Evolutionary conservation across 1,284 basidiomycete genomes (phyloP).

Genomic region (Paramarasmius palmivorus): DNA sequence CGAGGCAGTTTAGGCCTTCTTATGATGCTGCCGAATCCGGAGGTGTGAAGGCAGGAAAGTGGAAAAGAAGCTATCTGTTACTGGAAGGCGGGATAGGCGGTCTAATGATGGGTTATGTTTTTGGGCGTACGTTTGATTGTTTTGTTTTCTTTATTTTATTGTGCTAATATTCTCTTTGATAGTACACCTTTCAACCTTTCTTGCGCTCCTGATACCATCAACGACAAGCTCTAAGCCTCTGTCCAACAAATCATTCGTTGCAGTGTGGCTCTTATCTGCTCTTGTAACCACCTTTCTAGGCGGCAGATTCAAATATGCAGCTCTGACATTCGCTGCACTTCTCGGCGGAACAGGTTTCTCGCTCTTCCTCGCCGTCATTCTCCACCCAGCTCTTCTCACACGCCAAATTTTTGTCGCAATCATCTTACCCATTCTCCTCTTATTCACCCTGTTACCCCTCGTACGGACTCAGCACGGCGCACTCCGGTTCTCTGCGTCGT

Average conservation of each 20-base stretch:
- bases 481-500: slow-evolving; percentile 50
- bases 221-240: slow-evolving; percentile 44
- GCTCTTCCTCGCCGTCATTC: slow-evolving; percentile 52
- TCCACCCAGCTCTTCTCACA: slow-evolving; percentile 59
- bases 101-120: slow-evolving; percentile 53
- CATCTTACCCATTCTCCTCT: slow-evolving; percentile 36
- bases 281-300: slow-evolving; percentile 44
- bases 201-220: slow-evolving; percentile 57
- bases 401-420: slow-evolving; percentile 54
- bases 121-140: slow-evolving; percentile 52
- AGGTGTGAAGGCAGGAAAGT: slow-evolving; percentile 34
- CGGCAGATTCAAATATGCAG: slow-evolving; percentile 50
- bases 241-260: slow-evolving; percentile 50
- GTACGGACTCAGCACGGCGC: slow-evolving; percentile 43
- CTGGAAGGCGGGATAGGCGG: slow-evolving; percentile 68
- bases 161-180: slow-evolving; percentile 12
- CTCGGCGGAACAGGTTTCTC: slow-evolving; percentile 58
- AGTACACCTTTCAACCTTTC: slow-evolving; percentile 64
- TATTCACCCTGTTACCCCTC: slow-evolving; percentile 48
- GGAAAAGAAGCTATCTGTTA: slow-evolving; percentile 21
- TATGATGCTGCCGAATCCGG: slow-evolving; percentile 39
- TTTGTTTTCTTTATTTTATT: slow-evolving; percentile 1
- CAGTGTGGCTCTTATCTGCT: slow-evolving; percentile 57
- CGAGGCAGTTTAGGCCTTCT: slow-evolving; percentile 55
- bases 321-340: slow-evolving; percentile 45